These are phyloP conservation scores for Beauveria medogensis DNA, from an alignment of 2,329 filamentous ascomycete genomes.

Conservation along the genomic window DNA sequence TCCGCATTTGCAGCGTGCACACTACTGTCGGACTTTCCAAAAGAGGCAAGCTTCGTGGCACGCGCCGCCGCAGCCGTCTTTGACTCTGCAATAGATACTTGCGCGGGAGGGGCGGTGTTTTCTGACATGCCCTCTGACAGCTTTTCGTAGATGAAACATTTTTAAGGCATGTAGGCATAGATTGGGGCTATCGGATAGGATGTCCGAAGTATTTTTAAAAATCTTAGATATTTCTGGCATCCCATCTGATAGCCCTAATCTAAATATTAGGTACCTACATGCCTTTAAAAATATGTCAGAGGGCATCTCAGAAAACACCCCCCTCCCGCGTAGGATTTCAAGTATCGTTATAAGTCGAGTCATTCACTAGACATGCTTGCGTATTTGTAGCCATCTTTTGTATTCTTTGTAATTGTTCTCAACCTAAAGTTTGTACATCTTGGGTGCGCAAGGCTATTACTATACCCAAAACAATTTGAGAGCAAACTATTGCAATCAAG, in stretches of 20 bases:
- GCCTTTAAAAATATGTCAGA: too few relatives aligned
- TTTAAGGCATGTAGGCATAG: too few relatives aligned
- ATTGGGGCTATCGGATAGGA: too few relatives aligned
- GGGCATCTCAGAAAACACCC: too few relatives aligned
- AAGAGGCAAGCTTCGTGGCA: neutral
- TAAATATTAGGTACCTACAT: too few relatives aligned
- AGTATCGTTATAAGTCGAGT: neutral
- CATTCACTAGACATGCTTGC: neutral
- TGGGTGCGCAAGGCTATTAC: constrained; percentile 17
- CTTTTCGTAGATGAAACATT: too few relatives aligned
- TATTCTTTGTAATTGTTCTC: constrained; percentile 9
- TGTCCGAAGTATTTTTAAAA: too few relatives aligned
- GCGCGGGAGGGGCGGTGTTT: too few relatives aligned
- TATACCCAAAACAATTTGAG: constrained; percentile 2
- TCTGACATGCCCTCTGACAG: too few relatives aligned
- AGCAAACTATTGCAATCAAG: constrained; percentile 3
- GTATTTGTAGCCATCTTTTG: constrained; percentile 11
- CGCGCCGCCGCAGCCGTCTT: neutral
- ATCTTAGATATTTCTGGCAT: too few relatives aligned
- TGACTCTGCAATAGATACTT: neutral
- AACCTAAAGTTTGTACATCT: constrained; percentile 16
- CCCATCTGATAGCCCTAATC: too few relatives aligned
- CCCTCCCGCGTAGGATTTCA: neutral
- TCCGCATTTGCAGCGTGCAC: constrained; percentile 3
- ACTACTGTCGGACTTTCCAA: constrained; percentile 8